A percentile compares a stretch with the other conserved stretches of the same genome.
Evolutionary conservation across 345 rosid genomes (phyloP).

Genomic region (Erysimum cheiranthoides): DNA sequence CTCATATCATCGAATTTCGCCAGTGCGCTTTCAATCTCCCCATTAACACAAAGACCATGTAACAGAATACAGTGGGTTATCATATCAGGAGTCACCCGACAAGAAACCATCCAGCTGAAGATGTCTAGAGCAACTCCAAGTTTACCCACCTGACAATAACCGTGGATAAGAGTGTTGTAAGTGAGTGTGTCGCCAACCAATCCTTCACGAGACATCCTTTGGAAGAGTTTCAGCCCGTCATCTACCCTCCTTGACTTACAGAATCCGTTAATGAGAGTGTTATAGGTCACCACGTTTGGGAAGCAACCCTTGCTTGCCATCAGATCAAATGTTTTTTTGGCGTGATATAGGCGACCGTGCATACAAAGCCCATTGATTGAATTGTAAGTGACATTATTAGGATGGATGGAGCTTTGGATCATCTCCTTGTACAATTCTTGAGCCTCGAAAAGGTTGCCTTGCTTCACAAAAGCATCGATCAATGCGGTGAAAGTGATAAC

Average conservation of each 20-base stretch:
- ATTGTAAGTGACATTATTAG: conserved; percentile 19
- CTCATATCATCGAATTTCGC: conserved; percentile 40
- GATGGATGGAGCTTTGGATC: conserved; percentile 4
- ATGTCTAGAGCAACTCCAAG: conserved; percentile 33
- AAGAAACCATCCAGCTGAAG: conserved; percentile 37
- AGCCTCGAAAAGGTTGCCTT: conserved; percentile 13
- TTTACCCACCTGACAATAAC: conserved; percentile 39
- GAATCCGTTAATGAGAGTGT: conserved; percentile 42
- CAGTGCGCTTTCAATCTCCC: conserved; percentile 39
- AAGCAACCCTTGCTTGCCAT: conserved; percentile 32
- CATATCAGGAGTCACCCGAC: conserved; percentile 37
- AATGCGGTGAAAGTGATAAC: conserved; percentile 33
- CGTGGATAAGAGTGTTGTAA: conserved; percentile 37
- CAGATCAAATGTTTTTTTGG: conserved; percentile 1
- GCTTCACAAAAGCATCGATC: conserved; percentile 16
- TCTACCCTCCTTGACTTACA: conserved; percentile 39
- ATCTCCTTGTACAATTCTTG: conserved; percentile 20
- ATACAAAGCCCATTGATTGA: conserved; percentile 22
- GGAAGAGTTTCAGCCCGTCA: conserved; percentile 38
- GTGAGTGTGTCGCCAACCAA: conserved; percentile 28
- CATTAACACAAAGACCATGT: conserved; percentile 37
- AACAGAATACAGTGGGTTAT: conserved; percentile 44
- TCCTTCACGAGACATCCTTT: conserved; percentile 36
- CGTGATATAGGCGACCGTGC: conserved; percentile 20
- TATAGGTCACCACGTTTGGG: conserved; percentile 40